These are phyloP conservation scores for Phlebiopsis gigantea DNA, from an alignment of 768 basidiomycete genomes.

Conservation along the genomic window DNA sequence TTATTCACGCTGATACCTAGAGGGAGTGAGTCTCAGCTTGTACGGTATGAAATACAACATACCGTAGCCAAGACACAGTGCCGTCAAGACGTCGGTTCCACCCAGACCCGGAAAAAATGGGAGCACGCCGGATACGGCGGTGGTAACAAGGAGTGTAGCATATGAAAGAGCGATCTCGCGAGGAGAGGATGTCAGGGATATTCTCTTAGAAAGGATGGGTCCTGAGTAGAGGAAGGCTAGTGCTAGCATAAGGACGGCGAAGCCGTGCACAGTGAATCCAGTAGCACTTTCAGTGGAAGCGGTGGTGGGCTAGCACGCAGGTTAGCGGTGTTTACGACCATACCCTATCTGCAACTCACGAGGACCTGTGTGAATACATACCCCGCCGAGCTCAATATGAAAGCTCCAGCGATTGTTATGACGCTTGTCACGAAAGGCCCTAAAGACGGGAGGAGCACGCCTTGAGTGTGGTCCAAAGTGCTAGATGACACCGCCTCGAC, in stretches of 20 bases:
- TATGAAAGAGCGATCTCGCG: conserved; percentile 60
- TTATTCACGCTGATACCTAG: background rate
- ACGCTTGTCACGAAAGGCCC: conserved; percentile 52
- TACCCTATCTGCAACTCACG: conserved; percentile 27
- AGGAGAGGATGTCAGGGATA: conserved; percentile 43
- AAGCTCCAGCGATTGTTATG: conserved; percentile 56
- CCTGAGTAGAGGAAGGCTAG: conserved; percentile 53
- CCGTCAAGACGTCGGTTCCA: conserved; percentile 59
- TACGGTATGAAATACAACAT: conserved; percentile 14
- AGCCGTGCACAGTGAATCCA: background rate
- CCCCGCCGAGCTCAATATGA: conserved; percentile 56
- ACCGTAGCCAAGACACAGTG: conserved; percentile 60
- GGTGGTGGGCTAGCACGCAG: background rate
- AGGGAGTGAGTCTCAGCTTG: background rate
- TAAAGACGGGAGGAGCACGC: conserved; percentile 51
- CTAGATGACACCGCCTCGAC: conserved; percentile 55
- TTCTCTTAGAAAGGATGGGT: conserved; percentile 45
- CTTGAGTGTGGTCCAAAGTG: conserved; percentile 58
- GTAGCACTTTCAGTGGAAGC: background rate
- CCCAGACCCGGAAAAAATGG: conserved; percentile 58
- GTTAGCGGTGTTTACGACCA: conserved; percentile 42
- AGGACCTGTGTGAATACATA: conserved; percentile 56
- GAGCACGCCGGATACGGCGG: conserved; percentile 51
- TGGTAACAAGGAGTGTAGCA: conserved; percentile 41
- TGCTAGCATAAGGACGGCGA: conserved; percentile 31